Conservation (phyloP, 176 grass and related monocot species). For the Alopecurus myosuroides region DNA sequence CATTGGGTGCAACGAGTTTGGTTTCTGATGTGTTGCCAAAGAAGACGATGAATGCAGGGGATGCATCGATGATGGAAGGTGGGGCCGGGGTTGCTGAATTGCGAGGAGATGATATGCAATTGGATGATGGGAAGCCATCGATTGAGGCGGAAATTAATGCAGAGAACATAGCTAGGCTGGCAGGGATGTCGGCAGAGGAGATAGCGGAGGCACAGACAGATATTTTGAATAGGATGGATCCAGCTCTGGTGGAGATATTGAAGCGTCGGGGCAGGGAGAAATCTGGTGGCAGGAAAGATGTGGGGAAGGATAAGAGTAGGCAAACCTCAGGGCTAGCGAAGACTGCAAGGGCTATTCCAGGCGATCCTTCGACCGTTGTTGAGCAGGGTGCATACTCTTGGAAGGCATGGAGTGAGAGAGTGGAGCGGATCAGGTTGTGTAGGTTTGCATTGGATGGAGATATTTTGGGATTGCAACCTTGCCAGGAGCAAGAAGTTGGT, state of each 20-base stretch:
- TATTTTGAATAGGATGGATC: conserved; percentile 81
- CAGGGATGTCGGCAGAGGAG: conserved; percentile 77
- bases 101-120: conserved; percentile 22
- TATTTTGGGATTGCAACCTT: conserved; percentile 51
- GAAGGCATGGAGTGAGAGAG: conserved; percentile 85
- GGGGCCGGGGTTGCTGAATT: background rate
- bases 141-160: conserved; percentile 58
- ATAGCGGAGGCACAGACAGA: conserved; percentile 76
- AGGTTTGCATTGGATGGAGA: conserved; percentile 85
- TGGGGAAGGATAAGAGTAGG: conserved; percentile 8
- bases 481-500: conserved; percentile 56
- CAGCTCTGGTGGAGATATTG: conserved; percentile 61
- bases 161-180: conserved; percentile 67
- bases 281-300: conserved; percentile 22
- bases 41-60: background rate
- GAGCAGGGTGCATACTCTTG: conserved; percentile 51
- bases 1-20: background rate
- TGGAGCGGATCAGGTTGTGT: conserved; percentile 60
- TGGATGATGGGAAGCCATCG: conserved; percentile 16
- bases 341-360: conserved; percentile 12
- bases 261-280: conserved; percentile 50
- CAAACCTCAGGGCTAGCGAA: conserved; percentile 13
- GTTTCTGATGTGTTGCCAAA: background rate
- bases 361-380: conserved; percentile 30
- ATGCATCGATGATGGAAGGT: background rate